phyloP scores from a whole-genome alignment of 78 protist genomes.

The Chrysochromulina parva region DNA sequence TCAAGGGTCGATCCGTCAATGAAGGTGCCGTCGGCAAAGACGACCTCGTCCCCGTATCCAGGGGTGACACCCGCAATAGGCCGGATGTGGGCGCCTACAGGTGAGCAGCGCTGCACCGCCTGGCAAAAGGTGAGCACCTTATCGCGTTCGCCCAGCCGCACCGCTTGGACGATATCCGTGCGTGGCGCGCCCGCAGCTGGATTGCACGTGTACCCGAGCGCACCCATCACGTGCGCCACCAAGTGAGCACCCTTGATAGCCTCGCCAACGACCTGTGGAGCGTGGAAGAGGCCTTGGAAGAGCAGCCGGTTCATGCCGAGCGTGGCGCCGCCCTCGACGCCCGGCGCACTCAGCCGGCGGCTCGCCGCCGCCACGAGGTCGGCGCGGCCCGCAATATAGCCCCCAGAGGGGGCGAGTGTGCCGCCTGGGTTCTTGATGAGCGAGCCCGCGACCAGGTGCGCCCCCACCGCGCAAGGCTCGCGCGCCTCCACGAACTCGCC shows the following conservation, averaged over 20 bases:
- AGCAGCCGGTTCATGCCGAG: slow-evolving; percentile 38
- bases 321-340: slow-evolving; percentile 61
- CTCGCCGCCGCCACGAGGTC: not conserved
- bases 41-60: slow-evolving; percentile 55
- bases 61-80: not conserved
- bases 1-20: slow-evolving; percentile 43
- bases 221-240: slow-evolving; percentile 3
- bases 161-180: slow-evolving; percentile 35
- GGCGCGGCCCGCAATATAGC: slow-evolving; percentile 26
- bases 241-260: slow-evolving; percentile 41
- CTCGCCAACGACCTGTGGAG: slow-evolving; percentile 58
- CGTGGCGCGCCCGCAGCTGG: not conserved
- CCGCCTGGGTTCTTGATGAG: slow-evolving; percentile 65
- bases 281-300: slow-evolving; percentile 53
- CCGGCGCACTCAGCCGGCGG: slow-evolving; percentile 35
- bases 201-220: slow-evolving; percentile 35
- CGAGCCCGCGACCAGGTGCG: slow-evolving; percentile 46
- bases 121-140: slow-evolving; percentile 24
- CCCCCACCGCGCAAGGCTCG: slow-evolving; percentile 55
- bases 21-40: slow-evolving; percentile 57
- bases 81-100: not conserved
- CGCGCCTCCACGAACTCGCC: slow-evolving; percentile 37
- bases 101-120: slow-evolving; percentile 29
- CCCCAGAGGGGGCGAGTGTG: slow-evolving; percentile 43
- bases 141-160: not conserved